Evolutionary conservation across 2,329 filamentous ascomycete genomes (phyloP).

Genomic region (Diaporthe velutina): DNA sequence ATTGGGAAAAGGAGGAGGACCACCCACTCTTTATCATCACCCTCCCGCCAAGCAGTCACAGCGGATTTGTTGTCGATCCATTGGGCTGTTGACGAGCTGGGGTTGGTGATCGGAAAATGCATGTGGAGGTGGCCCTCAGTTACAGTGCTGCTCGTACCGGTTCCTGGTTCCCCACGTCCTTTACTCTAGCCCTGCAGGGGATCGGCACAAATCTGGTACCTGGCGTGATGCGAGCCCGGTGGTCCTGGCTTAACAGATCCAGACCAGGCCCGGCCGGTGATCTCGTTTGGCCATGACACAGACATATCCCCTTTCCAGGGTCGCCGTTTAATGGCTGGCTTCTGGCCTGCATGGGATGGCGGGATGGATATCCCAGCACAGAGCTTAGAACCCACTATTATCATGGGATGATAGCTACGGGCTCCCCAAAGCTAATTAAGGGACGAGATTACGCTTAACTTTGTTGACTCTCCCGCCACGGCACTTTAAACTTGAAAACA

Average conservation of each 20-base stretch:
- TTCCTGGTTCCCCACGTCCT: constrained; percentile 21
- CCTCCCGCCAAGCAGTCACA: constrained; percentile 19
- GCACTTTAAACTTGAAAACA: neutral
- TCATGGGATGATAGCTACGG: constrained; percentile 11
- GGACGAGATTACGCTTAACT: constrained; percentile 1
- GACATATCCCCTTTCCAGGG: neutral
- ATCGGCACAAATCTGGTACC: neutral
- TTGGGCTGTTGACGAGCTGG: constrained; percentile 6
- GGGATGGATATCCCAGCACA: constrained; percentile 17
- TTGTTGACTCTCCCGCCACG: neutral
- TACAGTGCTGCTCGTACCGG: constrained; percentile 18
- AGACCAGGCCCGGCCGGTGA: neutral
- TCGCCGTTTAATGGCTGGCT: neutral
- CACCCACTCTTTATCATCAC: constrained; percentile 19
- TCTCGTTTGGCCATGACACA: neutral
- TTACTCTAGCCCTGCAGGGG: constrained; percentile 1
- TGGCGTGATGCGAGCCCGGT: no score
- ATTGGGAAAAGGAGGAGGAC: neutral
- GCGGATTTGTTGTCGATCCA: constrained; percentile 18
- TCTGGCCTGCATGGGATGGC: neutral
- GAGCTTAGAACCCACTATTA: constrained; percentile 17
- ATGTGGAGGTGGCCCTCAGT: neutral
- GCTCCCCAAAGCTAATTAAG: neutral
- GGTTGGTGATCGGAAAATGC: neutral
- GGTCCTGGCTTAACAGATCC: constrained; percentile 2